Percentiles rank a stretch among this genome's conserved stretches.
These are phyloP conservation scores for Penicillium canariense DNA, from an alignment of 495 filamentous ascomycete genomes.

Conservation along the genomic window DNA sequence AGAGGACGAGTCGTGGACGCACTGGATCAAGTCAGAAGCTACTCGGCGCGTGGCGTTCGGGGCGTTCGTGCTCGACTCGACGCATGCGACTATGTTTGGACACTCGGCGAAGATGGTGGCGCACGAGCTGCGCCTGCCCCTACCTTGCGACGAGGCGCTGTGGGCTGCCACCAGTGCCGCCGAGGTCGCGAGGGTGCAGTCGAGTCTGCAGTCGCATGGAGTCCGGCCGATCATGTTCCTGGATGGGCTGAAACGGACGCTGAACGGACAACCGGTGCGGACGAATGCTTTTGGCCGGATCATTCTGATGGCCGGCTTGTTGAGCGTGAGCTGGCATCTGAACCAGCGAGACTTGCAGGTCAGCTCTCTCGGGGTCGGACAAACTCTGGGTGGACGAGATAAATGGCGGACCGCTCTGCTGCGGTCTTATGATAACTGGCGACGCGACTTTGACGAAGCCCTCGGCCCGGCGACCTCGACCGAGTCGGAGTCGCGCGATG, in stretches of 20 bases:
- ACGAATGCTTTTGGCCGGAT: slow-evolving; percentile 96
- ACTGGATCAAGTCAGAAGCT: slow-evolving; percentile 94
- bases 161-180: slow-evolving; percentile 90
- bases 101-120: slow-evolving; percentile 97
- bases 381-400: slow-evolving; percentile 83
- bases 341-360: slow-evolving; percentile 96
- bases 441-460: slow-evolving; percentile 84
- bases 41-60: slow-evolving; percentile 89
- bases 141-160: slow-evolving; percentile 90
- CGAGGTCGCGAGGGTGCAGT: slow-evolving; percentile 85
- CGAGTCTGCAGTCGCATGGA: slow-evolving; percentile 75
- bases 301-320: slow-evolving; percentile 89
- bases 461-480: slow-evolving; percentile 50
- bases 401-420: slow-evolving; percentile 90
- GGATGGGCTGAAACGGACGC: slow-evolving; percentile 85
- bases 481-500: slow-evolving; percentile 69
- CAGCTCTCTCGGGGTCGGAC: slow-evolving; percentile 74
- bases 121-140: slow-evolving; percentile 86
- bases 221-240: slow-evolving; percentile 86
- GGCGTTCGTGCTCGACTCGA: slow-evolving; percentile 93
- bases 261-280: slow-evolving; percentile 81
- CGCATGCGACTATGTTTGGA: slow-evolving; percentile 97
- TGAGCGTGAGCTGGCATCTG: slow-evolving; percentile 97
- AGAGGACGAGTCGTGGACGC: slow-evolving; percentile 92
- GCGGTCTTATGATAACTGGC: slow-evolving; percentile 92